Evolutionary conservation across 495 filamentous ascomycete species (phyloP), one percentile per base, ranked within the genome.

Genomic region (Trichoderma virens): DNA sequence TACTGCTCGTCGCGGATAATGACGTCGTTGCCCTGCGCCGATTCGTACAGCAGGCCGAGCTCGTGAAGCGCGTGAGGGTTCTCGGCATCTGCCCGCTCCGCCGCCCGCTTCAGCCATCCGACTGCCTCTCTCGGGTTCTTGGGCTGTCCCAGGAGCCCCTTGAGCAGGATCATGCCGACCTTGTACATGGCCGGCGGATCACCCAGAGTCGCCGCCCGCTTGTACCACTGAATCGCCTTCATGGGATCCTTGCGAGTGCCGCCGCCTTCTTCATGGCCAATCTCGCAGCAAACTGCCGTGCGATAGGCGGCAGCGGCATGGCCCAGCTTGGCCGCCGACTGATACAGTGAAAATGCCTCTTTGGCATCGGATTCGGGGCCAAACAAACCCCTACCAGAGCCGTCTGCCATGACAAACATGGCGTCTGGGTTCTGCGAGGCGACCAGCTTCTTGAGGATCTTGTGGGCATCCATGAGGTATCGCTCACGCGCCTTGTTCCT

Each of bases 161-260:
- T 97, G 31, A 97, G 81, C 67, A 90, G 79, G 70, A 98, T 96
- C 86, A 96, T 93, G 62, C 94, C 94, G 75, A 98, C 88, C 75
- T 98, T 98, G 78, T 97, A 98, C 92, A 96, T 95, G 28, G 93
- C 94, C 0, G 92, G 88, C 0, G 90, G 88, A 69, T 98, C 93
- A 14, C 94, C 94, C 5, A 97, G 80, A 7, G 89, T 85, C 1
- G 94, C 92, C 14, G 93, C 91, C 23, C 92, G 91, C 72, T 92
- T 92, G 73, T 98, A 98, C 94, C 94, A 98, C 70, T 97, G 92
- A 32, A 98, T 90, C 9, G 94, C 92, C 77, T 97, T 97, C 68
- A 91, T 75, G 3, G 91, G 90, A 72, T 98, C 94, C 66, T 90
- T 90, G 60, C 88, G 85, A 13, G 94, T 97, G 20, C 94, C 94